These are phyloP conservation scores for Cryptococcus wingfieldii DNA, from an alignment of 1,284 basidiomycete species.

Conservation along the genomic window DNA sequence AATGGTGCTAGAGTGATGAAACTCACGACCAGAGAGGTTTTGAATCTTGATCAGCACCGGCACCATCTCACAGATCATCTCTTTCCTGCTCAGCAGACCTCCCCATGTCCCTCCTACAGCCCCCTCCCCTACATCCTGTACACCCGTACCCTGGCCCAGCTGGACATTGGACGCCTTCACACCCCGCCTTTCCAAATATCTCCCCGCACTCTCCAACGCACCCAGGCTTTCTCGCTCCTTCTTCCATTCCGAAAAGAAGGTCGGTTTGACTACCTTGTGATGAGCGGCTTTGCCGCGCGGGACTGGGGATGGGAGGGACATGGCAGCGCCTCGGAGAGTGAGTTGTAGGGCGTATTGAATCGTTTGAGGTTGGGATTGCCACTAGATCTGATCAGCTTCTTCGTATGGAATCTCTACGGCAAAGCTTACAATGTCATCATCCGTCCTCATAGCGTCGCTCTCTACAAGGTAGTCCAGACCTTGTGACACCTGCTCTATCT, in stretches of 20 bases:
- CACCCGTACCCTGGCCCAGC: background rate
- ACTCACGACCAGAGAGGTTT: conserved; percentile 15
- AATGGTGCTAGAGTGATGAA: background rate
- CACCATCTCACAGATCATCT: conserved; percentile 38
- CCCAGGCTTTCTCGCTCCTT: conserved; percentile 39
- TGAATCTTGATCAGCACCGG: conserved; percentile 47
- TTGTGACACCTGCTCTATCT: conserved; percentile 68
- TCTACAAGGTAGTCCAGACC: conserved; percentile 75
- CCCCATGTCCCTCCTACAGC: background rate
- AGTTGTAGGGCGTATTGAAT: conserved; percentile 83
- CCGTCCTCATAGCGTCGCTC: conserved; percentile 67
- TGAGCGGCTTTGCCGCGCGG: conserved; percentile 54
- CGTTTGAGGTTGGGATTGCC: conserved; percentile 58
- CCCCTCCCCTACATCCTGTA: conserved; percentile 2
- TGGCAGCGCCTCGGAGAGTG: conserved; percentile 68
- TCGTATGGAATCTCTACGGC: background rate
- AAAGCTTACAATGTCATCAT: conserved; percentile 62
- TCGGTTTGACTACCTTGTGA: conserved; percentile 64
- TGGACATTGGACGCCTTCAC: conserved; percentile 14
- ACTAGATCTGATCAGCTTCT: conserved; percentile 49
- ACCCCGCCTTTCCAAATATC: conserved; percentile 34
- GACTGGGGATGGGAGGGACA: conserved; percentile 82
- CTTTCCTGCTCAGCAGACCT: conserved; percentile 28
- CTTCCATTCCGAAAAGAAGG: conserved; percentile 50
- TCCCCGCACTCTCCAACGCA: conserved; percentile 38